Conservation (phyloP, 2,329 filamentous ascomycete genomes). For the Beauveria asiatica region DNA sequence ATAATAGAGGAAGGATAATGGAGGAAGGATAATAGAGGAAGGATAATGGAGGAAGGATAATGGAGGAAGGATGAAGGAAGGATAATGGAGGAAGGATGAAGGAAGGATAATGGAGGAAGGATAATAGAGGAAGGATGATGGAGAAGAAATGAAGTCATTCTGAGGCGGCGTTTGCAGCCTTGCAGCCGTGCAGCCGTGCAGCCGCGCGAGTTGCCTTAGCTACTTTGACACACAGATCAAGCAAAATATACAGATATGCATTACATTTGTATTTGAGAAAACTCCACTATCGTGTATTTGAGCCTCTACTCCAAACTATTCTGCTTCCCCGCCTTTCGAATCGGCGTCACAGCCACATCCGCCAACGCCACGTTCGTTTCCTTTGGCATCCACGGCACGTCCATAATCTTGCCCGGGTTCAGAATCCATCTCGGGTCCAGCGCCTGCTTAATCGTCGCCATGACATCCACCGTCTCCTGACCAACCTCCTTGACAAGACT, state of each 20-base stretch:
- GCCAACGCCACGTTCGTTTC: slow-evolving; percentile 14
- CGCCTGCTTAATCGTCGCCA: slow-evolving; percentile 75
- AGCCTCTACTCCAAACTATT: not conserved
- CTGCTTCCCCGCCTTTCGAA: slow-evolving; percentile 7
- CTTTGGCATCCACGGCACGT: slow-evolving; percentile 39
- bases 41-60: not conserved
- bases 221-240: not conserved
- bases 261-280: no score
- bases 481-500: slow-evolving; percentile 73
- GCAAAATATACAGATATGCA: no score
- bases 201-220: not conserved
- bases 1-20: not conserved
- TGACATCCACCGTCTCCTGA: slow-evolving; percentile 69
- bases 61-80: not conserved
- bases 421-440: slow-evolving; percentile 82
- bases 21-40: not conserved
- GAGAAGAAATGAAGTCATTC: not conserved
- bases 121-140: not conserved
- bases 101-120: not conserved
- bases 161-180: not conserved
- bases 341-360: slow-evolving; percentile 18
- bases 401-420: slow-evolving; percentile 90
- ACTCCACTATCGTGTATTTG: no score
- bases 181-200: not conserved
- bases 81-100: not conserved